phyloP scores from a whole-genome alignment of 2,329 filamentous ascomycete species.

The Dryadomyces quercus-mongolicae region DNA sequence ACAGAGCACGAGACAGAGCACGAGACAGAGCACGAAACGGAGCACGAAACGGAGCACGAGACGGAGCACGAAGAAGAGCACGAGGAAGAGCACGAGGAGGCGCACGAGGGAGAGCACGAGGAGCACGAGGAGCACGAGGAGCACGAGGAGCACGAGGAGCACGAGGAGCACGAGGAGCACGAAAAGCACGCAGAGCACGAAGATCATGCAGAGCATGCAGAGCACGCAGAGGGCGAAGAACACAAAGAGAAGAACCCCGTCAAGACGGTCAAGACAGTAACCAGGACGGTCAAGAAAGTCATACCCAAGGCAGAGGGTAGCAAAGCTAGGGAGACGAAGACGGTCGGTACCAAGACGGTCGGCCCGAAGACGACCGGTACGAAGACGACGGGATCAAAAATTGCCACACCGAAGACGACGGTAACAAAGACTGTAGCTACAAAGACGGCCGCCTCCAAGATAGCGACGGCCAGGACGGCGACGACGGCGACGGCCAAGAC shows the following conservation, averaged over 20 bases:
- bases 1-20: background rate
- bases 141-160: background rate
- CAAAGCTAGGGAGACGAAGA: no score
- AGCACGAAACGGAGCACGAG: background rate
- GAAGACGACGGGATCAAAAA: no score
- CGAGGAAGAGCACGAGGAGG: no score
- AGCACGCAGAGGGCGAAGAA: background rate
- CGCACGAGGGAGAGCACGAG: no score
- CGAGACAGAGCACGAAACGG: background rate
- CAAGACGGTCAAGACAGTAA: background rate
- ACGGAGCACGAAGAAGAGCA: background rate
- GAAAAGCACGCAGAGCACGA: background rate
- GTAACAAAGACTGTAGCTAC: no score
- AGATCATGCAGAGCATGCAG: no score
- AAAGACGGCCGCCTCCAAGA: no score
- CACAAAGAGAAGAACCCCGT: background rate
- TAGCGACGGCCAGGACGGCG: no score
- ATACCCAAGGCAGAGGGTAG: background rate
- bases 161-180: background rate
- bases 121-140: slow-evolving; percentile 3
- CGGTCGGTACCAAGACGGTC: no score
- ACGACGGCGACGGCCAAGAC: background rate
- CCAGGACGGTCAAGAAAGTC: no score
- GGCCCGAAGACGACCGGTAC: no score
- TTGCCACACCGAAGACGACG: no score